Conservation (phyloP, 768 basidiomycete genomes). For the Candolleomyces eurysporus region DNA sequence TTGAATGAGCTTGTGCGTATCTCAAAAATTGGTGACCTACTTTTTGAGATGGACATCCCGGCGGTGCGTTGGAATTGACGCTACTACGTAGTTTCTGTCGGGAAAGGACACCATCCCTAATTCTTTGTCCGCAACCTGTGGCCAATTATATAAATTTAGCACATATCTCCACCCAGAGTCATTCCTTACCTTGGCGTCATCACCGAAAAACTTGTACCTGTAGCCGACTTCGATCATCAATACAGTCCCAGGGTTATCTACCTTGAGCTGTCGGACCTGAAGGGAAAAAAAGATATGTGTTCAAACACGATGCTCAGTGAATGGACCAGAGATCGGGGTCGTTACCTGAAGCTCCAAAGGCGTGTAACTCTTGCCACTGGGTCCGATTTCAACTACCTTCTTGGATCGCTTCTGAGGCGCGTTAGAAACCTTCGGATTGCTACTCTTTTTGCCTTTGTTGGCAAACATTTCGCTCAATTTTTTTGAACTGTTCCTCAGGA, state of each 20-base stretch:
- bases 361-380: conserved; percentile 70
- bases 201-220: conserved; percentile 79
- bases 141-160: neutral
- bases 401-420: conserved; percentile 27
- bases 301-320: neutral
- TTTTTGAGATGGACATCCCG: conserved; percentile 74
- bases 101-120: conserved; percentile 75
- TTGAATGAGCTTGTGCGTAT: neutral
- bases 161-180: neutral
- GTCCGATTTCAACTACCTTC: conserved; percentile 50
- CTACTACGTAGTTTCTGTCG: conserved; percentile 71
- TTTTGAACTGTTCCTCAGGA: conserved; percentile 45
- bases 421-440: conserved; percentile 16
- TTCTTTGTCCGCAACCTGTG: conserved; percentile 68
- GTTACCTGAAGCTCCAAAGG: conserved; percentile 70
- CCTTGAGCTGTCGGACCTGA: conserved; percentile 59
- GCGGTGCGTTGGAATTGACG: conserved; percentile 70
- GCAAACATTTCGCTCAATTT: conserved; percentile 46
- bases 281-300: neutral
- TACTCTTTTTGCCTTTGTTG: conserved; percentile 36
- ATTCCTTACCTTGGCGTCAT: conserved; percentile 70
- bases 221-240: conserved; percentile 85
- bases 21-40: conserved; percentile 33
- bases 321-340: conserved; percentile 1
- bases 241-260: conserved; percentile 59